These are phyloP conservation scores for Odontarrhena argentea DNA, from an alignment of 345 rosid species.

Conservation along the genomic window DNA sequence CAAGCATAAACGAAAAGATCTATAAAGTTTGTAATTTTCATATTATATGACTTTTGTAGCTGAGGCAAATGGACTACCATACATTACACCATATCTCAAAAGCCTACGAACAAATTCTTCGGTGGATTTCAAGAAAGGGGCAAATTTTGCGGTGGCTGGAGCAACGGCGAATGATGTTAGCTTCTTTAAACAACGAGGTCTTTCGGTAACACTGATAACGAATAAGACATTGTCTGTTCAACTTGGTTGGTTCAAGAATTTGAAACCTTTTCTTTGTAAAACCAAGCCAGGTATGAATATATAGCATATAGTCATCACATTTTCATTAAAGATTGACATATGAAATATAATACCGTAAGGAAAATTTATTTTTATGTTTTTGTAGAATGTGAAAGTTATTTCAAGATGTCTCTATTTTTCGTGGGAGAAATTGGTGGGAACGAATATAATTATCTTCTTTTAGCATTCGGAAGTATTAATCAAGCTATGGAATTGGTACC, in stretches of 20 bases:
- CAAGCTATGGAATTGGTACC: constrained; percentile 50
- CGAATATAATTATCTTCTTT: constrained; percentile 60
- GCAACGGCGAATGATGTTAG: constrained; percentile 60
- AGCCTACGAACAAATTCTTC: background rate
- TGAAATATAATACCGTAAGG: background rate
- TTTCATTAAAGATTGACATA: background rate
- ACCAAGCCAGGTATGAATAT: constrained; percentile 45
- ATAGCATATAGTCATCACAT: background rate
- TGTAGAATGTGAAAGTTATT: constrained; percentile 53
- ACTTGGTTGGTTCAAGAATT: constrained; percentile 65
- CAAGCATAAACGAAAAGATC: background rate
- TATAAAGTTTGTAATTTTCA: background rate
- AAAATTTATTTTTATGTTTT: background rate
- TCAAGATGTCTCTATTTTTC: constrained; percentile 60
- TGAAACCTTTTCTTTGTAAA: constrained; percentile 56
- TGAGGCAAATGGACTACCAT: constrained; percentile 59
- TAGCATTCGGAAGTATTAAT: constrained; percentile 46
- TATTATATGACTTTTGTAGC: constrained; percentile 43
- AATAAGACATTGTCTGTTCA: constrained; percentile 55
- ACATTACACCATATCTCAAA: constrained; percentile 53
- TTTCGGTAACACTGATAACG: constrained; percentile 48
- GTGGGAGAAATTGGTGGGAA: constrained; percentile 83
- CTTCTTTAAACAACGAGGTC: constrained; percentile 42
- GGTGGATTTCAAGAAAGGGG: constrained; percentile 36
- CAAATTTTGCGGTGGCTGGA: constrained; percentile 72